Percentiles rank a stretch among this genome's conserved stretches.
Evolutionary conservation across 148 eudicot species (phyloP).

Genomic region (Rhododendron simsii): DNA sequence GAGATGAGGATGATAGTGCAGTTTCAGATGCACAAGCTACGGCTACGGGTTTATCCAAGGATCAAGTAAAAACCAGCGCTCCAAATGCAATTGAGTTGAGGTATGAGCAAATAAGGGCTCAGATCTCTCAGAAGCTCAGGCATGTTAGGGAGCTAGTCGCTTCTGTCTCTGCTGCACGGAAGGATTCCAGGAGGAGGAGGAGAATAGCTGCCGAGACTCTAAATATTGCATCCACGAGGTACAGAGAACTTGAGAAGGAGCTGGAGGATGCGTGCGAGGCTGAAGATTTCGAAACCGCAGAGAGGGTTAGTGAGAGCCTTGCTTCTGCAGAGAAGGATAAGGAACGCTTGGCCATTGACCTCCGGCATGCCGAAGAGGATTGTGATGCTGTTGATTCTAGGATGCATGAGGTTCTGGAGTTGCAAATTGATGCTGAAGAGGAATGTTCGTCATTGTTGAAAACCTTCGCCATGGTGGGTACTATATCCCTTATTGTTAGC

Average conservation of each 20-base stretch:
- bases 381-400: slow-evolving; percentile 55
- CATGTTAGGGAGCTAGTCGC: slow-evolving; percentile 34
- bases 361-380: slow-evolving; percentile 58
- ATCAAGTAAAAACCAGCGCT: slow-evolving; percentile 5
- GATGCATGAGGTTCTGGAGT: slow-evolving; percentile 58
- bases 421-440: slow-evolving; percentile 61
- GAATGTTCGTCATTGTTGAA: slow-evolving; percentile 58
- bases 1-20: background rate
- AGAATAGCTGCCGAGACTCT: slow-evolving; percentile 57
- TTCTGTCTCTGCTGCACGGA: slow-evolving; percentile 47
- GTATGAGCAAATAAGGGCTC: slow-evolving; percentile 44
- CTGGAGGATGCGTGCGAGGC: slow-evolving; percentile 80
- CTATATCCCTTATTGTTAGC: background rate
- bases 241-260: slow-evolving; percentile 57
- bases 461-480: slow-evolving; percentile 40
- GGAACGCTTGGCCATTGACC: slow-evolving; percentile 31
- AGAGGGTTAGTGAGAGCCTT: slow-evolving; percentile 60
- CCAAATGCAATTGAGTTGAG: slow-evolving; percentile 38
- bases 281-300: slow-evolving; percentile 81
- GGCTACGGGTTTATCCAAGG: background rate
- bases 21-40: background rate
- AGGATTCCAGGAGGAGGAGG: slow-evolving; percentile 51
- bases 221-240: slow-evolving; percentile 40
- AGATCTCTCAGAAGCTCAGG: slow-evolving; percentile 44
- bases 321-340: slow-evolving; percentile 62